These are phyloP conservation scores for Clonostachys sp. DNA, from an alignment of 2,329 filamentous ascomycete species.

Conservation along the genomic window DNA sequence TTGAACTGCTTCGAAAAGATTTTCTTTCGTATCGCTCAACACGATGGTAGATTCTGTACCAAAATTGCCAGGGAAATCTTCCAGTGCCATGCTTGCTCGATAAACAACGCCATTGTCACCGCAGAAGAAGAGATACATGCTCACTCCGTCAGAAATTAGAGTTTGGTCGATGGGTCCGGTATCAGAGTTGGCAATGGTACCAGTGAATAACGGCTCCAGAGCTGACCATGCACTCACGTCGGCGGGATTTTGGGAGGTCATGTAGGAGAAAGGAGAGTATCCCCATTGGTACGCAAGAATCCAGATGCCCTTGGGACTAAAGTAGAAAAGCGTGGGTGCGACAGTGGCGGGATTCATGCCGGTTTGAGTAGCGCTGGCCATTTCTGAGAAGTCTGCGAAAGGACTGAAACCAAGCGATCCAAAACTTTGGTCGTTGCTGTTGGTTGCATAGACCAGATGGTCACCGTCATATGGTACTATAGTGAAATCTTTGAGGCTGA, in stretches of 20 bases:
- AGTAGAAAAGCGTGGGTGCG: constrained; percentile 61
- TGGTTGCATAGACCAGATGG: constrained; percentile 55
- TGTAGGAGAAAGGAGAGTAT: constrained; percentile 52
- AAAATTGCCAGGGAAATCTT: constrained; percentile 57
- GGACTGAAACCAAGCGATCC: constrained; percentile 55
- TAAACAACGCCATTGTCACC: constrained; percentile 67
- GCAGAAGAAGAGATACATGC: constrained; percentile 65
- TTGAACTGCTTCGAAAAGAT: constrained; percentile 63
- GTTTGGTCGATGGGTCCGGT: constrained; percentile 60
- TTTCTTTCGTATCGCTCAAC: constrained; percentile 46
- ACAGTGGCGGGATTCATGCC: constrained; percentile 40
- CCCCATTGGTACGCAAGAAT: constrained; percentile 66
- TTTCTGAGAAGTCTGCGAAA: constrained; percentile 47
- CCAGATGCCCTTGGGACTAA: constrained; percentile 56
- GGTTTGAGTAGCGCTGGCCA: constrained; percentile 48
- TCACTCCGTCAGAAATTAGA: constrained; percentile 52
- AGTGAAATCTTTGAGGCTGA: constrained; percentile 60
- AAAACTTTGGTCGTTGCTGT: constrained; percentile 34
- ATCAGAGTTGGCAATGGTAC: constrained; percentile 41
- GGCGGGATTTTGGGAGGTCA: constrained; percentile 52
- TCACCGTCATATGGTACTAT: constrained; percentile 47
- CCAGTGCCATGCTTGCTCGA: constrained; percentile 57
- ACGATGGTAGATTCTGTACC: constrained; percentile 43
- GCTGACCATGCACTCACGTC: constrained; percentile 53
- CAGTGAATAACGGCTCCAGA: constrained; percentile 49